Conservation (phyloP, 139 green algal genomes). For the Chlamydomonas incerta region DNA sequence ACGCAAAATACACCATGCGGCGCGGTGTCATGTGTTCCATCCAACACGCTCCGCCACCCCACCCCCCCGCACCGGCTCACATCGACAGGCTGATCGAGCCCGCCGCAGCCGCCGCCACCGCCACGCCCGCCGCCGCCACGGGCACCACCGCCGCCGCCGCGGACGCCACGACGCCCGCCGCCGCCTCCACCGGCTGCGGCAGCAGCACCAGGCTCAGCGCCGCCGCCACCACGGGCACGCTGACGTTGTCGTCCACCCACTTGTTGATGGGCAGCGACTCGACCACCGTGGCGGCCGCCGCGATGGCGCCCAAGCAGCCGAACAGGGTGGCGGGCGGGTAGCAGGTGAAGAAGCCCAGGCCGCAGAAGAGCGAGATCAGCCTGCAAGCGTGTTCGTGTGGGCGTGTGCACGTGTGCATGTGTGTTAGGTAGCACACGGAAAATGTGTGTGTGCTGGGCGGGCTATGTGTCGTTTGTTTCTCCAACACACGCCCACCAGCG, state of each 20-base stretch:
- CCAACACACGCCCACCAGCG: no score
- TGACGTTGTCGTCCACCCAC: conserved; percentile 94
- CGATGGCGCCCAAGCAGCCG: conserved; percentile 61
- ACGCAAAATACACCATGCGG: no score
- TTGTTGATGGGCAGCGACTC: conserved; percentile 89
- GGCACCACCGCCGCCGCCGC: neutral
- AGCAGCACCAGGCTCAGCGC: conserved; percentile 45
- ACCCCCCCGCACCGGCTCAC: no score
- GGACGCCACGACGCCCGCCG: neutral
- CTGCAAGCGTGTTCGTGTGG: neutral
- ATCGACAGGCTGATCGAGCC: neutral
- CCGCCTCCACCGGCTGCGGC: conserved; percentile 34
- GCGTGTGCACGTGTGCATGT: no score
- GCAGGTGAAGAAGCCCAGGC: conserved; percentile 67
- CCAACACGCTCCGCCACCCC: no score
- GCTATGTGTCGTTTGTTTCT: no score
- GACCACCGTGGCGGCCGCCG: conserved; percentile 72
- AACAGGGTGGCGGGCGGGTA: conserved; percentile 39
- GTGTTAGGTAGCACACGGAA: no score
- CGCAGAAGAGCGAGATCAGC: conserved; percentile 66
- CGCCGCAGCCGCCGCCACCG: neutral
- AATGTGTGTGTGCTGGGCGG: no score
- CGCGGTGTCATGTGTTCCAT: no score
- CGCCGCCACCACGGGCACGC: conserved; percentile 79
- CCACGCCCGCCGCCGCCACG: no score